These are phyloP conservation scores for Phaeoacremonium minimum DNA, from an alignment of 2,329 filamentous ascomycete species.

Conservation along the genomic window DNA sequence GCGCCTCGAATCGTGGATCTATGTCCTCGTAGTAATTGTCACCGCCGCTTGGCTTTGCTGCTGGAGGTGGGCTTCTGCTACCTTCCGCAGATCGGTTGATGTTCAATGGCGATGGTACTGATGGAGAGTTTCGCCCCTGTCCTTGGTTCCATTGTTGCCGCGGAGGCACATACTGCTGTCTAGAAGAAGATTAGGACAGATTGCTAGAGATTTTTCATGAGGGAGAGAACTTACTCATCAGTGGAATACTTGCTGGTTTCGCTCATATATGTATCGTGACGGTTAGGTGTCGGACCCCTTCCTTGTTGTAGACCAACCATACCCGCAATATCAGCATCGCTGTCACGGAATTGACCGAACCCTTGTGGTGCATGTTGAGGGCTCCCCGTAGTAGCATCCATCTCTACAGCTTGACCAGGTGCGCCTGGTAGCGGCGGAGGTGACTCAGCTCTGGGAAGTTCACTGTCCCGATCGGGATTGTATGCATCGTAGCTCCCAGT, in stretches of 20 bases:
- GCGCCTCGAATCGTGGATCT: slow-evolving; percentile 75
- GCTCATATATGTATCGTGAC: slow-evolving; percentile 51
- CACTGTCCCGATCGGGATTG: slow-evolving; percentile 32
- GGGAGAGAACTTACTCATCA: slow-evolving; percentile 60
- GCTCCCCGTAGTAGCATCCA: slow-evolving; percentile 66
- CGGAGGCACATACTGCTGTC: slow-evolving; percentile 52
- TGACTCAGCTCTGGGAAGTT: slow-evolving; percentile 57
- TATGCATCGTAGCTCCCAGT: slow-evolving; percentile 37
- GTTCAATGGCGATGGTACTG: no score
- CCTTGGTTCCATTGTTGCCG: slow-evolving; percentile 51
- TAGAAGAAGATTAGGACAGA: slow-evolving; percentile 6
- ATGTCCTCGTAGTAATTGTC: slow-evolving; percentile 86
- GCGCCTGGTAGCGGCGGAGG: slow-evolving; percentile 55
- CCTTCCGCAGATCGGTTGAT: no score
- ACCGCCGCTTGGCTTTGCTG: slow-evolving; percentile 17
- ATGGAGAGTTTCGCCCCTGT: slow-evolving; percentile 37
- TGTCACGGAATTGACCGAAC: slow-evolving; percentile 52
- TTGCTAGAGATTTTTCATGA: background rate
- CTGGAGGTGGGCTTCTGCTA: slow-evolving; percentile 28
- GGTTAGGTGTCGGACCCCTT: slow-evolving; percentile 26
- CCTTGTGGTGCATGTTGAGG: slow-evolving; percentile 36
- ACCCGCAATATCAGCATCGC: slow-evolving; percentile 67
- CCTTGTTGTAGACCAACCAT: slow-evolving; percentile 69
- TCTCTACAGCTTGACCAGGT: slow-evolving; percentile 69
- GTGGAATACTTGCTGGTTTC: slow-evolving; percentile 70